These are phyloP conservation scores for Pleurozium schreberi DNA, from an alignment of 225 moss, liverwort and hornwort genomes.

Conservation along the genomic window DNA sequence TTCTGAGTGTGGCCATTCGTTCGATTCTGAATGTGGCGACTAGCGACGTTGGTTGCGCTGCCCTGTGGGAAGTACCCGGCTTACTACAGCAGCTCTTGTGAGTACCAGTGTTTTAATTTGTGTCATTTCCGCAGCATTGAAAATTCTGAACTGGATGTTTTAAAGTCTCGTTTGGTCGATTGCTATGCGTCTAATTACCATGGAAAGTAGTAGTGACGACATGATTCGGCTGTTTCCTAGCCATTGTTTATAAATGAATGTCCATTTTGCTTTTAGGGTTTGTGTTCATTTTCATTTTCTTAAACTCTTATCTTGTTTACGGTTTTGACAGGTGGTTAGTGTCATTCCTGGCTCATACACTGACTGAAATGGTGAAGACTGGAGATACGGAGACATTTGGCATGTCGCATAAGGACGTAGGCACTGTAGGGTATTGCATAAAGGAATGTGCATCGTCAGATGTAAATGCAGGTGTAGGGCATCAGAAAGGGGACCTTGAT, in stretches of 20 bases:
- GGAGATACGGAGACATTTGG: background rate
- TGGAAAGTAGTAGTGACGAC: background rate
- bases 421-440: background rate
- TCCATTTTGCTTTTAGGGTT: background rate
- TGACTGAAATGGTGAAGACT: background rate
- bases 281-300: background rate
- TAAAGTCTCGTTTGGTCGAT: background rate
- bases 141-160: background rate
- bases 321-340: conserved; percentile 39
- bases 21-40: conserved; percentile 49
- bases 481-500: background rate
- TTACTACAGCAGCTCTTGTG: conserved; percentile 42
- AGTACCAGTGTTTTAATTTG: conserved; percentile 4
- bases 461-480: background rate
- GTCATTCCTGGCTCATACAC: conserved; percentile 34
- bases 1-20: conserved; percentile 16
- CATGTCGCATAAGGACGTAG: background rate
- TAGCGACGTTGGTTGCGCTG: conserved; percentile 28
- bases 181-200: background rate
- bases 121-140: background rate
- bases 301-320: background rate
- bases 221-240: background rate
- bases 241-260: background rate
- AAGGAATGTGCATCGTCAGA: background rate
- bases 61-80: conserved; percentile 25